Evolutionary conservation across 1,284 basidiomycete species (phyloP), one percentile per base, ranked within the genome.

Genomic region (Trametes sp.): DNA sequence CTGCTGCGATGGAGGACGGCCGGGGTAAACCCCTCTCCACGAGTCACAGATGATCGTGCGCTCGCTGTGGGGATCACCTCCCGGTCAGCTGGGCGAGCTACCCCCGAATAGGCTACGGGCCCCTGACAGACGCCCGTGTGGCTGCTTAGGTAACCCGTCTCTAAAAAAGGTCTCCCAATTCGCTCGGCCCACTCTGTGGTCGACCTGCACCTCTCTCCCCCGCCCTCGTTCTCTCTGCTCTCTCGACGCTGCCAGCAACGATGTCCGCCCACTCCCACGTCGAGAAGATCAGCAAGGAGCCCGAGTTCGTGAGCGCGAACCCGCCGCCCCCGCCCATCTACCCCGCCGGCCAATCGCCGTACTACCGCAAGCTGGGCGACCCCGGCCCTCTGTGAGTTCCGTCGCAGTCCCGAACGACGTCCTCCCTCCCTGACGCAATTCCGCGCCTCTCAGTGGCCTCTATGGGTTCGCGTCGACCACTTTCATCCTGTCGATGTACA

Each of bases 391-490:
- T 76, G 75, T 76, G 65, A 50, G 75, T 69, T 41, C 45, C 62
- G 57, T 41, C 50, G 41, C 35, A 28, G n/a, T 62, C 44, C 49
- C 42, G 59, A 46, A n/a, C 50, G 52, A 41, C 50, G 31, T 9
- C 28, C 23, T 14, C 35, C 46, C 35, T 44, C 46, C 44, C 52
- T 54, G 64, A 53, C 53, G 54, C 50, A 38, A 19, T 35, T 16
- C 19, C 49, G 33, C 54, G 13, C 26, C 49, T 45, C 44, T 23
- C 65, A 84, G 84, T n/a, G 90, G 90, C 29, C 77, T 92, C 50
- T 88, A 88, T 73, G 85, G 87, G 51, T 93, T 92, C 74, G 89
- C 89, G 10, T 85, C 87, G 2, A 92, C 89, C 33, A 91, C 89
- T 0, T 83, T 92, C 72, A 84, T 92, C 64, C 79, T 91, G 53